phyloP scores from a whole-genome alignment of 225 moss, liverwort and hornwort genomes.

The Pseudisothecium myosuroides region DNA sequence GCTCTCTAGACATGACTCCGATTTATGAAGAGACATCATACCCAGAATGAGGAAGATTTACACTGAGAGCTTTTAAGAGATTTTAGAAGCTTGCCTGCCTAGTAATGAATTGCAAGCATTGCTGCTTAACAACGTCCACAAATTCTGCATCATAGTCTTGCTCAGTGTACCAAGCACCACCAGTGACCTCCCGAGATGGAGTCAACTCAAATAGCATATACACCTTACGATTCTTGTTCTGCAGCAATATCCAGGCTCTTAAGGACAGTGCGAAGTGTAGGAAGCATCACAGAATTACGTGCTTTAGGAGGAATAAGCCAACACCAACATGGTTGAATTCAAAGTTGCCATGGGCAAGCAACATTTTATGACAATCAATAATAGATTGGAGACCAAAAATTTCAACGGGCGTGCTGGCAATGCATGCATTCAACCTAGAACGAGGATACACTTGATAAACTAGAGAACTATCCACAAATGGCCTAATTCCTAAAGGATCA shows the following conservation, averaged over 20 bases:
- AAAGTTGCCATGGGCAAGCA: neutral
- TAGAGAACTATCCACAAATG: neutral
- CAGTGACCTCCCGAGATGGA: constrained; percentile 90
- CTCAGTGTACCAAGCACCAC: constrained; percentile 91
- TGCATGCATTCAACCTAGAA: neutral
- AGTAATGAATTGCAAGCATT: constrained; percentile 76
- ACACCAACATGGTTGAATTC: neutral
- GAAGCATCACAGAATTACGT: neutral
- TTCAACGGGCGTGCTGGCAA: neutral
- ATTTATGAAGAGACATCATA: neutral
- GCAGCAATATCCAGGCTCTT: neutral
- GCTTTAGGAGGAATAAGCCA: neutral
- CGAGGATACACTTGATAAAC: neutral
- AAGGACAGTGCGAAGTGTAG: neutral
- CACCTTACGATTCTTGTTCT: constrained; percentile 94
- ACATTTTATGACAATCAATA: neutral
- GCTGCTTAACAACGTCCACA: constrained; percentile 88
- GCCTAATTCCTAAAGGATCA: neutral
- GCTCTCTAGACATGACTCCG: neutral
- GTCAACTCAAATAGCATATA: constrained; percentile 95
- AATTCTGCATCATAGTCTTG: constrained; percentile 97
- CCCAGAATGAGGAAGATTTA: neutral
- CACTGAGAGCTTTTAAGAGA: neutral
- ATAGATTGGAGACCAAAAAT: neutral
- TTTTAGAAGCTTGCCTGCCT: constrained; percentile 49